phyloP scores from a whole-genome alignment of 345 rosid species.

The Rhodamnia rubescens region DNA sequence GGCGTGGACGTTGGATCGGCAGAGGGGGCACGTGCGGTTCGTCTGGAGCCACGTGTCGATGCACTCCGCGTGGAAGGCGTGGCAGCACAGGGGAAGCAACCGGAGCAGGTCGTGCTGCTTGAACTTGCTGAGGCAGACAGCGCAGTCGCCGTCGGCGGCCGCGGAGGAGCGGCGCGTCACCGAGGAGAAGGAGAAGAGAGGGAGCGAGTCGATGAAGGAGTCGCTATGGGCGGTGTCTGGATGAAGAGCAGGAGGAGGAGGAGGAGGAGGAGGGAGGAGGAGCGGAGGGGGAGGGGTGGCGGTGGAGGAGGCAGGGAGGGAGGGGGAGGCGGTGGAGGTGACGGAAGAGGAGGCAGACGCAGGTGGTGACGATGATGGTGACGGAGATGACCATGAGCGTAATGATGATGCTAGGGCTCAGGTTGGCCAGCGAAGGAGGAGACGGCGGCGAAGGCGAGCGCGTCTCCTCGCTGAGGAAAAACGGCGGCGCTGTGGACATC shows the following conservation, averaged over 20 bases:
- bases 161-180: constrained; percentile 48
- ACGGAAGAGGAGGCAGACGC: constrained; percentile 64
- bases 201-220: constrained; percentile 52
- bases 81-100: constrained; percentile 79
- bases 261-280: constrained; percentile 4
- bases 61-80: constrained; percentile 78
- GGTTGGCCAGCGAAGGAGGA: constrained; percentile 26
- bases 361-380: constrained; percentile 48
- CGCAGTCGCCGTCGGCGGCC: constrained; percentile 45
- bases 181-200: constrained; percentile 64
- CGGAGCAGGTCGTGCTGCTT: constrained; percentile 70
- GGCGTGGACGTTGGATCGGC: constrained; percentile 64
- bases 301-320: constrained; percentile 49
- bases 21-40: constrained; percentile 82
- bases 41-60: constrained; percentile 70
- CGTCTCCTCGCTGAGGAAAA: constrained; percentile 5
- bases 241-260: not conserved
- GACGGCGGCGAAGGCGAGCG: constrained; percentile 10
- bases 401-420: constrained; percentile 53
- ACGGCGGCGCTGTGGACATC: not conserved
- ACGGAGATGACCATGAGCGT: constrained; percentile 48
- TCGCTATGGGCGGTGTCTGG: constrained; percentile 17
- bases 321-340: constrained; percentile 50
- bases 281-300: constrained; percentile 9
- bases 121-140: constrained; percentile 77